Evolutionary conservation across 495 filamentous ascomycete species (phyloP).

Genomic region (Aspergillus saccharolyticus): DNA sequence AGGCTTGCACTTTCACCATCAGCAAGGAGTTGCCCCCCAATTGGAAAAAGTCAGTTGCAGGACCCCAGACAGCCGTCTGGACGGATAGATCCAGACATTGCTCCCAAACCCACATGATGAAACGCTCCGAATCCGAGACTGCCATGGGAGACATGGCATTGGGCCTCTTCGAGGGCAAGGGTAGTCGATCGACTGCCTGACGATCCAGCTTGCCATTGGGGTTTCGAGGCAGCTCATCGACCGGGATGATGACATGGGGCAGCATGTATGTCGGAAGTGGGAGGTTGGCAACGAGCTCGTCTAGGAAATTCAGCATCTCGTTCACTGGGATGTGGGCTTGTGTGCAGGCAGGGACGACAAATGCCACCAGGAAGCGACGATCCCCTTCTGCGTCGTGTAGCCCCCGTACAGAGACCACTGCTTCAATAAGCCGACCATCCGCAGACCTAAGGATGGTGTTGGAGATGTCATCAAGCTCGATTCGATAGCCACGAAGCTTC

Average conservation of each 20-base stretch:
- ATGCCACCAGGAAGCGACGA: constrained; percentile 26
- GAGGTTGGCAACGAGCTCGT: constrained; percentile 11
- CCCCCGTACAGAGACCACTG: constrained; percentile 21
- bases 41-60: constrained; percentile 23
- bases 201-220: constrained; percentile 42
- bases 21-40: constrained; percentile 28
- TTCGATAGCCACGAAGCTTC: constrained; percentile 47
- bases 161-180: constrained; percentile 9
- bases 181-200: constrained; percentile 17
- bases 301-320: neutral
- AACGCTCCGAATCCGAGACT: neutral
- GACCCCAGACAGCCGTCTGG: neutral
- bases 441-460: constrained; percentile 22
- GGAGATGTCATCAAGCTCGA: constrained; percentile 47
- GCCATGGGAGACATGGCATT: neutral
- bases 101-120: constrained; percentile 1
- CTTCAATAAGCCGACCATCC: constrained; percentile 21
- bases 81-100: neutral
- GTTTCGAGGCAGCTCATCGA: constrained; percentile 39
- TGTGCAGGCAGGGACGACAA: constrained; percentile 17
- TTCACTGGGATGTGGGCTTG: neutral
- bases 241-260: constrained; percentile 31
- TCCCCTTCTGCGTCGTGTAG: neutral
- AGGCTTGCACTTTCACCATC: constrained; percentile 20
- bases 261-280: constrained; percentile 45